These are phyloP conservation scores for Gardenia jasminoides DNA, from an alignment of 257 asterid species.

Conservation along the genomic window DNA sequence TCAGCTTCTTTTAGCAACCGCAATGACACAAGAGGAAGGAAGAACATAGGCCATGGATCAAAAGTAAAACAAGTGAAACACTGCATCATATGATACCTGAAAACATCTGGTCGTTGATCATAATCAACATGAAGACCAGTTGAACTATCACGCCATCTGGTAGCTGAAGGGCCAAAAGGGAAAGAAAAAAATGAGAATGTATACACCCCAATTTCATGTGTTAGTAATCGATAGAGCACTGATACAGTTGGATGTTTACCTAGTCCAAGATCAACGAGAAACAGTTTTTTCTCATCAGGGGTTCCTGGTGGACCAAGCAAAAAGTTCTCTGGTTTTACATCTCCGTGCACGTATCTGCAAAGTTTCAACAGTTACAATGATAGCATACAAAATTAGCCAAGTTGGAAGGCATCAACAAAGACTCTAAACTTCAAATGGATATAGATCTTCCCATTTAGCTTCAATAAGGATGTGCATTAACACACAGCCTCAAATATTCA, in stretches of 20 bases:
- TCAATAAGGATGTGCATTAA: not conserved
- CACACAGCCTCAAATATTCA: not conserved
- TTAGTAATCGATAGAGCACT: not conserved
- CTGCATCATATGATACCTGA: constrained; percentile 41
- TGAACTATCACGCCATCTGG: constrained; percentile 60
- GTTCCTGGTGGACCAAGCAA: constrained; percentile 84
- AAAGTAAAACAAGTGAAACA: not conserved
- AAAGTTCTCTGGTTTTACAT: constrained; percentile 93
- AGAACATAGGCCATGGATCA: not conserved
- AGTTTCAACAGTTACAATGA: not conserved
- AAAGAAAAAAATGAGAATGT: constrained; percentile 8
- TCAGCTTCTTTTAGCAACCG: not conserved
- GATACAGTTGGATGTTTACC: constrained; percentile 32
- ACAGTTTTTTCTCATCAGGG: constrained; percentile 70
- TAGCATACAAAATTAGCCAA: not conserved
- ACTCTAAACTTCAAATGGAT: not conserved
- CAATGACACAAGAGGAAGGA: not conserved
- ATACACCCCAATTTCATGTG: too few species aligned
- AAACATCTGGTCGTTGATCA: constrained; percentile 85
- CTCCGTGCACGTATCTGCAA: constrained; percentile 85
- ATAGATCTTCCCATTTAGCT: not conserved
- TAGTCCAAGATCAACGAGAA: constrained; percentile 87
- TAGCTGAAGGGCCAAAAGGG: constrained; percentile 44
- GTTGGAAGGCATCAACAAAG: not conserved
- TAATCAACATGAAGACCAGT: constrained; percentile 66